Evolutionary conservation across 1,284 basidiomycete genomes (phyloP).

Genomic region (Sanguinoderma infundibulare): DNA sequence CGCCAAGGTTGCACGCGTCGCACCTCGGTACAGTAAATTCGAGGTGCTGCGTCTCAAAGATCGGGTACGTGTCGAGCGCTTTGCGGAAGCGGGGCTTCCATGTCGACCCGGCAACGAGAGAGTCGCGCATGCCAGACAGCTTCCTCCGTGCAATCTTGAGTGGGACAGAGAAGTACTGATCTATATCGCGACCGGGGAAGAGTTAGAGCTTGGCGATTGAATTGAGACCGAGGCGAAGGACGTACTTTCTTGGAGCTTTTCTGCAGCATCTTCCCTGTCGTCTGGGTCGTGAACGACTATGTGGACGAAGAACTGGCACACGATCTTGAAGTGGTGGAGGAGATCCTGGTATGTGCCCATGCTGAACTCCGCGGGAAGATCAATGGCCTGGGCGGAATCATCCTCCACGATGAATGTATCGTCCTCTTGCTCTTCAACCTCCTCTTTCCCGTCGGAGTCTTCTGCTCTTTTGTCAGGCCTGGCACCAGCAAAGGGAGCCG

Average conservation of each 20-base stretch:
- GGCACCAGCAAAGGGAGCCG: slow-evolving; percentile 47
- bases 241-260: not conserved
- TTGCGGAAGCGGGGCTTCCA: slow-evolving; percentile 77
- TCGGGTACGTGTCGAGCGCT: slow-evolving; percentile 67
- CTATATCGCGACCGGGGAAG: slow-evolving; percentile 29
- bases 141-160: slow-evolving; percentile 66
- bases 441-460: slow-evolving; percentile 13
- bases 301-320: slow-evolving; percentile 86
- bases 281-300: slow-evolving; percentile 64
- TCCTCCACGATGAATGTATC: slow-evolving; percentile 79
- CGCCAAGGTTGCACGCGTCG: slow-evolving; percentile 80
- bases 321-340: slow-evolving; percentile 79
- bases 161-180: slow-evolving; percentile 76
- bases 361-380: slow-evolving; percentile 78
- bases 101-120: slow-evolving; percentile 76
- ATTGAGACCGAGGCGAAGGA: no score
- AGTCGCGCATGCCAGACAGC: slow-evolving; percentile 68
- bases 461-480: slow-evolving; percentile 37
- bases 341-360: slow-evolving; percentile 77
- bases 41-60: slow-evolving; percentile 55
- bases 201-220: not conserved
- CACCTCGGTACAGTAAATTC: slow-evolving; percentile 66
- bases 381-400: slow-evolving; percentile 45
- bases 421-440: slow-evolving; percentile 44
- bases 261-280: slow-evolving; percentile 58